Percentiles rank a stretch among this genome's conserved stretches.
These are phyloP conservation scores for Teratosphaeria zuluensis DNA, from an alignment of 2,329 filamentous ascomycete species.

Conservation along the genomic window DNA sequence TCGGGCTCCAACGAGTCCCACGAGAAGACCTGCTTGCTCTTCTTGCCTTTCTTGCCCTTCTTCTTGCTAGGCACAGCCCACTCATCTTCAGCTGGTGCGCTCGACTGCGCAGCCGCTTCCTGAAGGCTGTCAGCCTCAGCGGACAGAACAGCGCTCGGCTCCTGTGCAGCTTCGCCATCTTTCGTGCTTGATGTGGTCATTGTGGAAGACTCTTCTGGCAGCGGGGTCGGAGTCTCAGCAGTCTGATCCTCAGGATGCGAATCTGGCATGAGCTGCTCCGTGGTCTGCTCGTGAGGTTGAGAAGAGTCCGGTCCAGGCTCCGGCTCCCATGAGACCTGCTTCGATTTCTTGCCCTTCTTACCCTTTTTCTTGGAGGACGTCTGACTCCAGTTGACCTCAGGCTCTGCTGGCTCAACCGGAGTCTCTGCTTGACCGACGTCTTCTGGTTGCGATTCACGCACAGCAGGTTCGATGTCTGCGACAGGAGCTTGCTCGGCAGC, in stretches of 20 bases:
- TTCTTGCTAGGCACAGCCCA: slow-evolving; percentile 3
- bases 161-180: neutral
- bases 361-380: neutral
- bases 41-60: slow-evolving; percentile 20
- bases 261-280: neutral
- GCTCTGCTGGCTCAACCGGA: neutral
- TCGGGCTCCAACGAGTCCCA: neutral
- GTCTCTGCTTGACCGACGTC: neutral
- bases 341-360: slow-evolving; percentile 19
- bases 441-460: neutral
- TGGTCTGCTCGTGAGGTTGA: neutral
- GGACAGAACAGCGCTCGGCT: neutral
- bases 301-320: neutral
- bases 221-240: neutral
- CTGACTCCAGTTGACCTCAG: neutral
- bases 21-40: slow-evolving; percentile 5
- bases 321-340: slow-evolving; percentile 2
- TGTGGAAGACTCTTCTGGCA: neutral
- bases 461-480: neutral
- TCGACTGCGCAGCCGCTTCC: neutral
- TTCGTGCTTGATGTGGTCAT: neutral
- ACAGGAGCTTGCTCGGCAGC: neutral
- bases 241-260: neutral
- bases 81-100: slow-evolving; percentile 1
- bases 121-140: neutral